These are phyloP conservation scores for Teratosphaeria nubilosa DNA, from an alignment of 2,329 filamentous ascomycete species.

Conservation along the genomic window DNA sequence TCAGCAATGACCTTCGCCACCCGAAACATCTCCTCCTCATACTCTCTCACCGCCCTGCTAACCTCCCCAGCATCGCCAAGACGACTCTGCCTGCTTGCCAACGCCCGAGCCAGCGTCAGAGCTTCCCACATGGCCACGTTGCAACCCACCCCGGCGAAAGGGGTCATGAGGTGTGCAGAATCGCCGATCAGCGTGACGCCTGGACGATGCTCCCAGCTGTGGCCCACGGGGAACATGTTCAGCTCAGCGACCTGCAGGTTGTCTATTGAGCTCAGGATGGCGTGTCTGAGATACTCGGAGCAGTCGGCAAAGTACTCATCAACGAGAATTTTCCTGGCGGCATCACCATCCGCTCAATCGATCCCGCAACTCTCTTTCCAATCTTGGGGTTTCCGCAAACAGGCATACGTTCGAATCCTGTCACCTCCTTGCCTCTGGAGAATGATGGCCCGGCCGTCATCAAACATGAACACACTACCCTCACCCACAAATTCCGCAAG, in stretches of 20 bases:
- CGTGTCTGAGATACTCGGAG: conserved; percentile 29
- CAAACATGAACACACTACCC: conserved; percentile 15
- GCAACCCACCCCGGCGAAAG: conserved; percentile 49
- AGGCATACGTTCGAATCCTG: conserved; percentile 10
- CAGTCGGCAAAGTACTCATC: conserved; percentile 31
- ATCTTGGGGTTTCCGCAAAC: conserved; percentile 7
- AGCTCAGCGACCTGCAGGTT: conserved; percentile 16
- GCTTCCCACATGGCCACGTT: background rate
- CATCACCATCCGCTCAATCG: conserved; percentile 5
- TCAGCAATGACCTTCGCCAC: background rate
- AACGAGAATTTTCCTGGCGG: conserved; percentile 10
- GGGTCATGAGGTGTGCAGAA: conserved; percentile 48
- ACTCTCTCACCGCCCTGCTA: background rate
- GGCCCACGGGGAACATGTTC: conserved; percentile 26
- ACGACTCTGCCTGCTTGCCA: background rate
- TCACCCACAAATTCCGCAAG: conserved; percentile 24
- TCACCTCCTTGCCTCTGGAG: conserved; percentile 13
- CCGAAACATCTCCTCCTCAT: background rate
- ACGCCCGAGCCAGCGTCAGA: background rate
- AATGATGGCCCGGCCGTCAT: background rate
- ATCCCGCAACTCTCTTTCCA: conserved; percentile 8
- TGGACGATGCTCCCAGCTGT: conserved; percentile 35
- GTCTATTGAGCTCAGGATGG: background rate
- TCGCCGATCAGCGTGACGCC: conserved; percentile 48
- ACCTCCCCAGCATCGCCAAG: background rate